phyloP scores from a whole-genome alignment of 2,329 filamentous ascomycete species.

The Fusarium oxysporum region DNA sequence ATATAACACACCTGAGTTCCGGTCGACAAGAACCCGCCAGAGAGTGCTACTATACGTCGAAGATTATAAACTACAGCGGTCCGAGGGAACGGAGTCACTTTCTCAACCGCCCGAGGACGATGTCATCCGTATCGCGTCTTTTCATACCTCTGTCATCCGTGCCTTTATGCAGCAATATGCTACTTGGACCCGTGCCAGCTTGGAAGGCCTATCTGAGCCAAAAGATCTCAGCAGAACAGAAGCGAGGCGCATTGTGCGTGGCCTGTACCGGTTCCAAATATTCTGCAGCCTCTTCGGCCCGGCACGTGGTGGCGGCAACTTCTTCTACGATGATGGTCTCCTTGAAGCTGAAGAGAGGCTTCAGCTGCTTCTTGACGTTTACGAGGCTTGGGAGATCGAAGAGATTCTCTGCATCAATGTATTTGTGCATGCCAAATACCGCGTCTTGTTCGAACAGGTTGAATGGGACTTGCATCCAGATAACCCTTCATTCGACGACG shows the following conservation, averaged over 20 bases:
- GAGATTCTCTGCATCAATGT: background rate
- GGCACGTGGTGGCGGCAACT: too few relatives aligned
- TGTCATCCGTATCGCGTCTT: background rate
- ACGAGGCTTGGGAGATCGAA: background rate
- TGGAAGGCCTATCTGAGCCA: too few relatives aligned
- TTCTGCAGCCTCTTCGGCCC: background rate
- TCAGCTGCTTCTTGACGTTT: background rate
- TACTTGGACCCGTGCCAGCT: too few relatives aligned
- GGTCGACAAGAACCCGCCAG: background rate
- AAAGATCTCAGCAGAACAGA: conserved; percentile 10
- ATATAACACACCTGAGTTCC: background rate
- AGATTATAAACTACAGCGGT: too few relatives aligned
- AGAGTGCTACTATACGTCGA: background rate
- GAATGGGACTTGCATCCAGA: background rate
- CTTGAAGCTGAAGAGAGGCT: background rate
- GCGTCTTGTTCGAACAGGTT: background rate
- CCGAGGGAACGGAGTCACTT: too few relatives aligned
- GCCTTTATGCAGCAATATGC: too few relatives aligned
- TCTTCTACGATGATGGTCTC: too few relatives aligned
- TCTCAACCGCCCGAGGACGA: background rate
- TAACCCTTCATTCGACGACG: background rate
- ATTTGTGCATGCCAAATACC: background rate
- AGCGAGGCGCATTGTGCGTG: conserved; percentile 11
- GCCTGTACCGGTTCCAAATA: conserved; percentile 26
- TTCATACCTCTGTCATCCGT: background rate